Percentiles rank a stretch among this genome's conserved stretches.
Conservation (phyloP, 495 filamentous ascomycete genomes). For the Daldinia decipiens region DNA sequence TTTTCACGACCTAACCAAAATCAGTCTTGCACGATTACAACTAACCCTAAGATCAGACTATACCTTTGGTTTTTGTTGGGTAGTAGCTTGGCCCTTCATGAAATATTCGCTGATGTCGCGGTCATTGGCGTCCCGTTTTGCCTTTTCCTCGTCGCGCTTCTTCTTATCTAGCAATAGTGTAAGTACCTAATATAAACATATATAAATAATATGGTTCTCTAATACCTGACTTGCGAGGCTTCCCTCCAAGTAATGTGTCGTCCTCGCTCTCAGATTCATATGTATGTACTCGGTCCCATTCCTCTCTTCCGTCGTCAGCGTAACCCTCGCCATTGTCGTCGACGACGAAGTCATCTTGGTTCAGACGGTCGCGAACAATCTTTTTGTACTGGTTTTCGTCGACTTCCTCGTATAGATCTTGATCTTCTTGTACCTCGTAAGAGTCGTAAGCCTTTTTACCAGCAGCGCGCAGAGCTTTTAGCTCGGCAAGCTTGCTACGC, state of each 20-base stretch:
- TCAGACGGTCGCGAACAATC: conserved; percentile 85
- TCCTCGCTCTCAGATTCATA: conserved; percentile 80
- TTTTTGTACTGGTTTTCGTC: conserved; percentile 98
- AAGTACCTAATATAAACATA: conserved; percentile 18
- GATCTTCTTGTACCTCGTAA: conserved; percentile 89
- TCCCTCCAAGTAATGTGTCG: conserved; percentile 71
- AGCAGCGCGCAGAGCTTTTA: conserved; percentile 82
- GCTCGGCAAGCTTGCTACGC: conserved; percentile 74
- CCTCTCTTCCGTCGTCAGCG: conserved; percentile 95
- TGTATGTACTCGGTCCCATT: conserved; percentile 80
- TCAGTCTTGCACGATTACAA: not conserved
- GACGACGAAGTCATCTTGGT: conserved; percentile 96
- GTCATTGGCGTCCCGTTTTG: conserved; percentile 85
- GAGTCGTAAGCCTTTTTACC: conserved; percentile 89
- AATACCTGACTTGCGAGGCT: conserved; percentile 58
- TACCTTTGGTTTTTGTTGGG: conserved; percentile 84
- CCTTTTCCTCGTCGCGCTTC: conserved; percentile 88
- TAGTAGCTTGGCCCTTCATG: conserved; percentile 72
- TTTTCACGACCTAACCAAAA: conserved; percentile 62
- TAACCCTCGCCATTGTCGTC: conserved; percentile 95
- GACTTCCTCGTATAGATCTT: conserved; percentile 92
- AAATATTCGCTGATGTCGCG: conserved; percentile 95
- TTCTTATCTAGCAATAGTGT: conserved; percentile 70
- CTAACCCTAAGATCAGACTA: not conserved
- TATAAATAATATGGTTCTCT: conserved; percentile 22